Evolutionary conservation across 1,284 basidiomycete genomes (phyloP).

Genomic region (Leccinum variabile): DNA sequence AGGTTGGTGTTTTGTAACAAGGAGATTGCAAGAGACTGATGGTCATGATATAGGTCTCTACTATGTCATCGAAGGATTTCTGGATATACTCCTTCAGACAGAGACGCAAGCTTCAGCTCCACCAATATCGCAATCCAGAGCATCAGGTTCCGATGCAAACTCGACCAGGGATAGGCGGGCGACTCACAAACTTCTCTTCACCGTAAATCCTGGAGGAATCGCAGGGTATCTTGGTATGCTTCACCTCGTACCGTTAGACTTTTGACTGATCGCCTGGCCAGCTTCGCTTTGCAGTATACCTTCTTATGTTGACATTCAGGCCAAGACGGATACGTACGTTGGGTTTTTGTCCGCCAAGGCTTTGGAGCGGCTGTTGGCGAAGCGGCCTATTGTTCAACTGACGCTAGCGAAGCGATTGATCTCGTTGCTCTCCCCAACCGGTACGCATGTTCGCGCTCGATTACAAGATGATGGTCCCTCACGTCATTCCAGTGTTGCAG

Average conservation of each 20-base stretch:
- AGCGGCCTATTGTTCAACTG: slow-evolving; percentile 90
- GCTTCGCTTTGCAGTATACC: slow-evolving; percentile 90
- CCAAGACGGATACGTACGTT: slow-evolving; percentile 97
- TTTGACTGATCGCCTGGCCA: slow-evolving; percentile 30
- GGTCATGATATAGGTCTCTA: slow-evolving; percentile 67
- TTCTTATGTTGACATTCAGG: slow-evolving; percentile 94
- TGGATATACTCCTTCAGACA: slow-evolving; percentile 83
- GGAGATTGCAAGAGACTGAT: slow-evolving; percentile 7
- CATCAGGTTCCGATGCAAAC: slow-evolving; percentile 27
- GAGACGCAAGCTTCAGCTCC: slow-evolving; percentile 38
- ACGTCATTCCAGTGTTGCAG: slow-evolving; percentile 71
- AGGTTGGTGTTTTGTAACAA: slow-evolving; percentile 43
- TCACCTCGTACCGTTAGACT: slow-evolving; percentile 14
- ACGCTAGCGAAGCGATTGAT: slow-evolving; percentile 97
- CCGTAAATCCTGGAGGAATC: slow-evolving; percentile 96
- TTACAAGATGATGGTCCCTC: not conserved
- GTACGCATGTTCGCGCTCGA: slow-evolving; percentile 41
- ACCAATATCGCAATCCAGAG: slow-evolving; percentile 25
- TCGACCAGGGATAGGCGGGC: slow-evolving; percentile 26
- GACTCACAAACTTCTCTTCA: slow-evolving; percentile 76
- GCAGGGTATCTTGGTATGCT: slow-evolving; percentile 89
- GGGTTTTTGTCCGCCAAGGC: slow-evolving; percentile 91
- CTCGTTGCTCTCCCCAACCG: slow-evolving; percentile 88
- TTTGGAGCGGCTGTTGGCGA: slow-evolving; percentile 88
- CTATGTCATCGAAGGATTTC: slow-evolving; percentile 97